Base-by-base conservation (phyloP, 1,284 basidiomycete genomes). In the Marasmius sp. region DNA sequence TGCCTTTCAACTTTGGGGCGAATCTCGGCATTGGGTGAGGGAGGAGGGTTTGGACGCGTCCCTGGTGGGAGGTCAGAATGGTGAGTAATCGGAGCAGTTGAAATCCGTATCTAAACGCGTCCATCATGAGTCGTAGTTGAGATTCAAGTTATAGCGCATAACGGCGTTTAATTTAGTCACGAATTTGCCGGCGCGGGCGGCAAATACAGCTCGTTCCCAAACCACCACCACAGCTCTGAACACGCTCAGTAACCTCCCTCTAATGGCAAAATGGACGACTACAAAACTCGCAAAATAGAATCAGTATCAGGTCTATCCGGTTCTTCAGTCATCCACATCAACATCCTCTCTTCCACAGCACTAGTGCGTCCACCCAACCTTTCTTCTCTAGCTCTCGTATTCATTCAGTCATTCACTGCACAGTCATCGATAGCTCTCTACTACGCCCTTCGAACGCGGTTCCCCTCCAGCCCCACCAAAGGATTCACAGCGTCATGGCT, bases 261-360 rank as follows among this genome's bases (percentile, higher is more conserved):
- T 16, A 47, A 54, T 18, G 52, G 9, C 16, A 4, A n/a, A 38
- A 54, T 54, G 52, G 52, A 54, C 18, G 65, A 72, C 59, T 97
- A 97, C 82, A 96, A 95, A 76, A 67, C 81, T 16, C 86, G 84
- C 27, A 98, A 98, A 75, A 92, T 96, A 78, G 88, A 86, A 0
- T 98, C 95, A 70, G 92, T 96, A 52, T 89, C 93, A 16, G 87
- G 89, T 50, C 86, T 85, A 74, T 85, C 83, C 2, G 96, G 96
- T 1, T 92, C 92, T 0, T 87, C 87, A 5, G 80, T 97, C 10
- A 76, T 75, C 2, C 87, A 91, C 69, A 81, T 97, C 70, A 95
- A 95, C 72, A 67, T 85, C 49, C 78, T 97, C 38, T 93, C 88
- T 22, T 70, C 84, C 6, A 87, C 88, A 5, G 89, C 89, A 3